Evolutionary conservation across 768 basidiomycete species (phyloP), one percentile per base, ranked within the genome.

Genomic region (Leucocoprinus sp.): DNA sequence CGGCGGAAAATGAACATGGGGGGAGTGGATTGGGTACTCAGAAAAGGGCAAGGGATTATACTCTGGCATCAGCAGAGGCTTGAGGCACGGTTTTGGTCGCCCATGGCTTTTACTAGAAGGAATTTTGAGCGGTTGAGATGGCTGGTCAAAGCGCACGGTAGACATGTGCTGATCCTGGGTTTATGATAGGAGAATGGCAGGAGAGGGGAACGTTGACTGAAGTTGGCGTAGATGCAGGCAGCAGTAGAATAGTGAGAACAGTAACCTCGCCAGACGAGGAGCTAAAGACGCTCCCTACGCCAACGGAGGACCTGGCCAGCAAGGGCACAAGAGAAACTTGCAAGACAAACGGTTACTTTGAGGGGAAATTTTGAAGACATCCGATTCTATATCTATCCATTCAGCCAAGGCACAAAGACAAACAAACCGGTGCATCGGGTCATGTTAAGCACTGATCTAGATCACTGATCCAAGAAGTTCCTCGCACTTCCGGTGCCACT

Each of bases 1-100:
- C 9, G 67, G 62, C 26, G 69, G 69, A 49, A 68, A 66, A 44
- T 70, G 65, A 48, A 68, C 63, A 57, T 66, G 67, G 12, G 64
- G 65, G 4, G 66, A 66, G 45, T 63, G 53, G 40, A 57, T 52
- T 15, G 57, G 56, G 37, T 52, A 57, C 12, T 57, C 65, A 50
- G 62, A 63, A 63, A 63, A 76, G 37, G 68, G 71, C 49, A 72
- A 56, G 6, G 67, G 60, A 35, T 26, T 48, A 40, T 19, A 42
- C 38, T 50, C 45, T 31, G 31, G 31, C 31, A 14, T 31, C 12
- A 44, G 41, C 40, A 46, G 24, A 12, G 45, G 37, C 47, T 54
- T 54, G 24, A 54, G 46, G 9, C 46, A 49, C 17, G 54, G 49
- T 31, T 51, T 51, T 23, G 49, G 43, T 22, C 31, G 31, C 14